phyloP scores from a whole-genome alignment of 129 eudicot genomes.

The Saposhnikovia divaricata region DNA sequence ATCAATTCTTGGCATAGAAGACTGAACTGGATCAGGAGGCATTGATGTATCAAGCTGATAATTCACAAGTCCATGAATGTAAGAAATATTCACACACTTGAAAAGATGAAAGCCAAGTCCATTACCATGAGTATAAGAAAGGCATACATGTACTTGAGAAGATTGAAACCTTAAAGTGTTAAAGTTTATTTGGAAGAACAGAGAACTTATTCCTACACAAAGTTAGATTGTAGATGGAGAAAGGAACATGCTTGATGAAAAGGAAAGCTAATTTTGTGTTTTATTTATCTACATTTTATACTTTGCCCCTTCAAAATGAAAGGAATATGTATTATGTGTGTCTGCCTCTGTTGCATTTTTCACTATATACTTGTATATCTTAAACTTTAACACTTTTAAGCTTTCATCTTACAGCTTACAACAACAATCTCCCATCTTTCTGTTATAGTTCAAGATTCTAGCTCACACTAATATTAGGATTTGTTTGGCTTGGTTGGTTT shows the following conservation, averaged over 20 bases:
- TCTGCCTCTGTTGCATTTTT: neutral
- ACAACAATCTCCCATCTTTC: too few species aligned
- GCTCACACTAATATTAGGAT: neutral
- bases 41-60: too few species aligned
- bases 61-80: constrained; percentile 4
- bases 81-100: too few species aligned
- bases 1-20: too few species aligned
- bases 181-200: neutral
- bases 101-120: neutral
- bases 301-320: neutral
- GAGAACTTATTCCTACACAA: constrained; percentile 13
- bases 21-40: too few species aligned
- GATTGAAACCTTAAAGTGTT: too few species aligned
- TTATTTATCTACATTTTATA: neutral
- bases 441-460: neutral
- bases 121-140: constrained; percentile 10
- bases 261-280: neutral
- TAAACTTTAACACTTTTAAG: too few species aligned
- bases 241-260: constrained; percentile 21
- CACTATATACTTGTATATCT: neutral
- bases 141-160: neutral
- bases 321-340: neutral
- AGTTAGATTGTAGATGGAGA: constrained; percentile 23
- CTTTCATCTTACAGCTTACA: too few species aligned
- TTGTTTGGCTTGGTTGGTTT: neutral